Base-by-base conservation (phyloP, 163 green algal genomes). In the Scenedesmus sp. region DNA sequence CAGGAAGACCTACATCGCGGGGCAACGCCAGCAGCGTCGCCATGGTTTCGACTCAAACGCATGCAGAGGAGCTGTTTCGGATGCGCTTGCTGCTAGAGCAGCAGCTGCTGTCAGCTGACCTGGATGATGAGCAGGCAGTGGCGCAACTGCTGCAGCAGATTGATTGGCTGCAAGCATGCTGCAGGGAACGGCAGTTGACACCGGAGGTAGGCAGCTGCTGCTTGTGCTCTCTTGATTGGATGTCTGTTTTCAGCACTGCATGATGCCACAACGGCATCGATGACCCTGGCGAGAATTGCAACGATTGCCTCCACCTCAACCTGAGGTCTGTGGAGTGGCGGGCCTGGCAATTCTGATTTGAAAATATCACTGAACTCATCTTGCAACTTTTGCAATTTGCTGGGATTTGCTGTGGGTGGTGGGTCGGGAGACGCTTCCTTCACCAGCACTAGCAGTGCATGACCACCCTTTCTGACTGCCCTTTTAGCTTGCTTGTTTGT, bases 131-230 rank as follows among this genome's bases (percentile, higher is more conserved):
- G 30, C 81, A 53, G n/a, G 42, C n/a, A 16, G 26, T 73, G 10
- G 49, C 81, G 12, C 33, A 12, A 1, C 81, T 87, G 46, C 81
- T 42, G 10, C 46, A 87, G 51, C 42, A 59, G 16, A 33, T 87
- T 44, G 81, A 87, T 18, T 76, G 81, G 81, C 51, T 87, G 49
- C 81, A 87, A 46, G 81, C 49, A 40, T 37, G 51, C 35, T 87
- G 30, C 26, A 51, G 59, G 24, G 22, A 72, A 9, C 59, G 59
- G 22, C 59, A 72, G 59, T 10, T 72, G 59, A 72, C 59, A 33
- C 22, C 22, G 1, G 59, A 35, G 59, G 59, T 72, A 35, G 24
- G 59, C 59, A 72, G 59, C 22, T 18, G 22, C 4, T 72, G 33
- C 26, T 72, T 6, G 20, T 44, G 15, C 35, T 49, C 43, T 24